phyloP scores from a whole-genome alignment of 1,284 basidiomycete genomes.

The Trichosporon coremiiforme region DNA sequence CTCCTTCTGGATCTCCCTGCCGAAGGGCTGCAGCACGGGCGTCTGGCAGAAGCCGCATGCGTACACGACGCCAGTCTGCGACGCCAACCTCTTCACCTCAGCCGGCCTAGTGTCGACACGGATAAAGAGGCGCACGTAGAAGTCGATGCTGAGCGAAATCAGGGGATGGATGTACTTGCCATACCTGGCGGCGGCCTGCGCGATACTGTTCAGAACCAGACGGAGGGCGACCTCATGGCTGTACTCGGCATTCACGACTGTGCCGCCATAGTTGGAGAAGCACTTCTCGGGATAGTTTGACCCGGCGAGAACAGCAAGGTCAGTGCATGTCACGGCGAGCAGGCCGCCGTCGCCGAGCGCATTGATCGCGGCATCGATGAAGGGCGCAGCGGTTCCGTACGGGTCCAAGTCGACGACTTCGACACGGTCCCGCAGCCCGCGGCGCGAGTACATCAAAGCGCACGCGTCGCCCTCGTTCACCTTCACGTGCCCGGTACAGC shows the following conservation, averaged over 20 bases:
- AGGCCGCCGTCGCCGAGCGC: slow-evolving; percentile 86
- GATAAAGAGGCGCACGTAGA: slow-evolving; percentile 93
- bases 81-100: slow-evolving; percentile 74
- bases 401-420: slow-evolving; percentile 97
- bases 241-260: slow-evolving; percentile 87
- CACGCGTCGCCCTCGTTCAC: slow-evolving; percentile 93
- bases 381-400: slow-evolving; percentile 95
- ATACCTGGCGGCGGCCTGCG: slow-evolving; percentile 85
- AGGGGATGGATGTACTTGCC: slow-evolving; percentile 88
- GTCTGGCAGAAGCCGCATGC: slow-evolving; percentile 79
- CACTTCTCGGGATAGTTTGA: slow-evolving; percentile 96
- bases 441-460: slow-evolving; percentile 87
- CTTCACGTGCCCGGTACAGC: slow-evolving; percentile 64
- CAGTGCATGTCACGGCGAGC: slow-evolving; percentile 94
- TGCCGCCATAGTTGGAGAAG: slow-evolving; percentile 94
- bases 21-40: slow-evolving; percentile 76
- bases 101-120: slow-evolving; percentile 72
- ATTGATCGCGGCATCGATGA: slow-evolving; percentile 96
- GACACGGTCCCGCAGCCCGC: slow-evolving; percentile 70
- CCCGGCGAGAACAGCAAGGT: slow-evolving; percentile 89
- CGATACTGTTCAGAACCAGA: slow-evolving; percentile 81
- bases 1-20: slow-evolving; percentile 65
- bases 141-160: slow-evolving; percentile 94
- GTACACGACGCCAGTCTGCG: slow-evolving; percentile 69
- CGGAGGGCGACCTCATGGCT: slow-evolving; percentile 90